Base-by-base conservation (phyloP, 495 filamentous ascomycete genomes). In the Penicillium parvum region DNA sequence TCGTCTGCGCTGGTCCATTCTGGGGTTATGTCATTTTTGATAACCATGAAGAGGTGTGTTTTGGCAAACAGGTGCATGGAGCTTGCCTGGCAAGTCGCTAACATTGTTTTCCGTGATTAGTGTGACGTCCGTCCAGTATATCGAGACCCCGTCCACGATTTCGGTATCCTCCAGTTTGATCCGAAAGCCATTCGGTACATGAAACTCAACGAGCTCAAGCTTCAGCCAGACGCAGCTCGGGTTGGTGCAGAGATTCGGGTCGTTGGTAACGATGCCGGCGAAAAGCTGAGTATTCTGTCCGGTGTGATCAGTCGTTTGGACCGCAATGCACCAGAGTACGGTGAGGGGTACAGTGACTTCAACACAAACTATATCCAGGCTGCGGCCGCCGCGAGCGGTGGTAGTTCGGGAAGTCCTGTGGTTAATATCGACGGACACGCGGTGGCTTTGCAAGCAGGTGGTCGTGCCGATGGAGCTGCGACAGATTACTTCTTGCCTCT, bases 281-380 rank as follows among this genome's bases (percentile, higher is more conserved):
- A 99, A 60, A 99, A 99, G 73, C 81, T 99, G 41, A 95, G 89
- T 68, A 99, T 99, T 56, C 73, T 97, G 25, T 97, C 94, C 9
- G 92, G 92, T 48, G 90, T 99, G 19, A 99, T 99, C 58, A 95
- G 88, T 72, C 79, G 92, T 44, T 70, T 97, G 44, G 92, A 99
- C 54, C 78, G 92, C 38, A 99, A 99, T 64, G 92, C 92, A 4
- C 92, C 92, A 5, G 92, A 99, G 53, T 99, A 99, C 52, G 91
- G 92, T 25, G 92, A 97, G 47, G 92, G 92, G 2, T 99, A 99
- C 64, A 90, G 90, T 64, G 92, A 99, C 58, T 99, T 99, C 74
- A 99, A 98, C 60, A 98, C 92, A 23, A 96, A 96, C 63, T 99
- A 99, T 65, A 97, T 97, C 48, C 92, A 99, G 72, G 92, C 92